Evolutionary conservation across 148 eudicot species (phyloP).

Genomic region (Rhododendron molle): DNA sequence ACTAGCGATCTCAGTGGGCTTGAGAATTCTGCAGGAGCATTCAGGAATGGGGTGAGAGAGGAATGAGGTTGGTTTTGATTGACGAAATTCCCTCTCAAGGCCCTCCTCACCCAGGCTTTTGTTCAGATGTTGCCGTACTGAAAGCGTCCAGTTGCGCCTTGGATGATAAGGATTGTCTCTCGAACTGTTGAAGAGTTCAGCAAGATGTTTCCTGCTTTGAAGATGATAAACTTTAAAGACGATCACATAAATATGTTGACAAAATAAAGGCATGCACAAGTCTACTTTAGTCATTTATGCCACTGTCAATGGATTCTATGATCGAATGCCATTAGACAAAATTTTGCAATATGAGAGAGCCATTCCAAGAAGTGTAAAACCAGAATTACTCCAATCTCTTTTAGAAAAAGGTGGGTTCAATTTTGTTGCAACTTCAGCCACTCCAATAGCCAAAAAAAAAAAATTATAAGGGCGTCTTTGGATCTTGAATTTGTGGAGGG

Average conservation of each 20-base stretch:
- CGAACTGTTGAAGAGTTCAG: constrained; percentile 55
- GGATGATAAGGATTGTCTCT: constrained; percentile 62
- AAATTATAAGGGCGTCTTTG: not conserved
- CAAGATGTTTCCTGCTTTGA: constrained; percentile 60
- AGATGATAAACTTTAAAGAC: not conserved
- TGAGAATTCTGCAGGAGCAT: constrained; percentile 68
- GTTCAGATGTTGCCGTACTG: constrained; percentile 76
- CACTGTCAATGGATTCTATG: too few relatives aligned
- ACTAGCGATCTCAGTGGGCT: constrained; percentile 29
- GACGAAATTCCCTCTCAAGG: constrained; percentile 38
- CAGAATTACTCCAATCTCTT: too few relatives aligned
- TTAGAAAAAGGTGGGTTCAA: not conserved
- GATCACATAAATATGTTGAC: not conserved
- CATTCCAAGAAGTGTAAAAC: too few relatives aligned
- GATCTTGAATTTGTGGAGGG: not conserved
- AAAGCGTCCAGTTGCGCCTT: constrained; percentile 65
- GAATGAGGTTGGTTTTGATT: constrained; percentile 51
- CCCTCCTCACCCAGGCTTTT: constrained; percentile 71
- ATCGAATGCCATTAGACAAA: too few relatives aligned
- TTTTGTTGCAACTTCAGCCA: not conserved
- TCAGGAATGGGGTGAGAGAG: constrained; percentile 85
- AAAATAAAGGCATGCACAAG: not conserved
- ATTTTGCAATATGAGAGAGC: too few relatives aligned
- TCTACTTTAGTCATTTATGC: too few relatives aligned
- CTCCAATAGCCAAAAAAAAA: not conserved